Evolutionary conservation across 495 filamentous ascomycete species (phyloP).

Genomic region (Ramalina peruviana): DNA sequence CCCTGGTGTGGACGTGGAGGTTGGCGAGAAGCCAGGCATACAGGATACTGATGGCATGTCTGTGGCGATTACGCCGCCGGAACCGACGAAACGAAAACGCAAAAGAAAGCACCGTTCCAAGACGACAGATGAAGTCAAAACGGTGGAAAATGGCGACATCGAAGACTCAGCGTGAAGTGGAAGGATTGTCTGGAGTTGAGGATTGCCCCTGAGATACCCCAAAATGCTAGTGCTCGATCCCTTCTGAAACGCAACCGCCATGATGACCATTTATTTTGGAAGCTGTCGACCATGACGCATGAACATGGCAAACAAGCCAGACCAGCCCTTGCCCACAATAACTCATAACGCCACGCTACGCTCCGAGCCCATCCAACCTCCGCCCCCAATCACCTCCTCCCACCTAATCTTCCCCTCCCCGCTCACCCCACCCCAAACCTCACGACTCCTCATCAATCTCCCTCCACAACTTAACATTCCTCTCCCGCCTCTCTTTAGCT

Average conservation of each 20-base stretch:
- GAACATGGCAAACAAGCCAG: not conserved
- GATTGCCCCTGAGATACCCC: not conserved
- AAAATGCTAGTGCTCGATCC: not conserved
- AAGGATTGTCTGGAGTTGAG: not conserved
- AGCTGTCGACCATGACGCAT: not conserved
- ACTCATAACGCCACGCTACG: conserved; percentile 5
- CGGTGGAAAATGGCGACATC: conserved; percentile 12
- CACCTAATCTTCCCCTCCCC: not conserved
- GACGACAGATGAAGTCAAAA: not conserved
- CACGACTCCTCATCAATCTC: conserved; percentile 68
- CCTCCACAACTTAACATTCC: conserved; percentile 61
- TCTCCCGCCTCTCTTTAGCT: conserved; percentile 51
- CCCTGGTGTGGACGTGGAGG: conserved; percentile 11
- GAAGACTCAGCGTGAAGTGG: conserved; percentile 3
- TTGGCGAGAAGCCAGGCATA: not conserved
- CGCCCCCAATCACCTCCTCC: not conserved
- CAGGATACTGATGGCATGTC: not conserved
- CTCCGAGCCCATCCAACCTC: not conserved
- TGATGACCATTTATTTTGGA: not conserved
- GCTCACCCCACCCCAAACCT: conserved; percentile 4
- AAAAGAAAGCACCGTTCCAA: conserved; percentile 30
- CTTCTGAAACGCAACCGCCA: not conserved
- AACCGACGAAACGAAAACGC: conserved; percentile 29
- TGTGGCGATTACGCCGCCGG: conserved; percentile 16
- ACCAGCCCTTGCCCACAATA: not conserved